A percentile compares a stretch with the other conserved stretches of the same genome.
phyloP scores from a whole-genome alignment of 495 filamentous ascomycete genomes.

The Hypoxylon rickii region DNA sequence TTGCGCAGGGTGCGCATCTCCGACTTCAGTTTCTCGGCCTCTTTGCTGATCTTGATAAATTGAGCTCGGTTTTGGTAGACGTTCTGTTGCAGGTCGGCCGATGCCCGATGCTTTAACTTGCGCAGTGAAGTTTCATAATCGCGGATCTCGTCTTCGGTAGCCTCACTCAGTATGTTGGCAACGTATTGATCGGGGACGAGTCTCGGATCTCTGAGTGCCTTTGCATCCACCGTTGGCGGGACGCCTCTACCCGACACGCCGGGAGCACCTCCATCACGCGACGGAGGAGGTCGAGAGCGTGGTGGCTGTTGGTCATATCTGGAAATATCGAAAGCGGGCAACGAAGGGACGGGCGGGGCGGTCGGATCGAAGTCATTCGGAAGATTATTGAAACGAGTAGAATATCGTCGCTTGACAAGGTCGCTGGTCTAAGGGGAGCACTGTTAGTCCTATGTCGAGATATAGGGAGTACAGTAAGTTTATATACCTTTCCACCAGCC shows the following conservation, averaged over 20 bases:
- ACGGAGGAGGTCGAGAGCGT: conserved; percentile 49
- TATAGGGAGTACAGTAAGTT: not conserved
- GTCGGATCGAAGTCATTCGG: conserved; percentile 68
- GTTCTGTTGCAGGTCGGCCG: conserved; percentile 90
- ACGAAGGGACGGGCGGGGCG: conserved; percentile 66
- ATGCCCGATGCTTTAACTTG: conserved; percentile 80
- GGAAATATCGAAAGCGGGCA: conserved; percentile 60
- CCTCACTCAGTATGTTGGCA: conserved; percentile 77
- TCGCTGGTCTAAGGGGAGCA: conserved; percentile 67
- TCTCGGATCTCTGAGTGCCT: conserved; percentile 78
- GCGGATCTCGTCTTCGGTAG: conserved; percentile 90
- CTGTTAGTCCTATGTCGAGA: not conserved
- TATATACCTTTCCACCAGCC: conserved; percentile 46
- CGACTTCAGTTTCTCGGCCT: conserved; percentile 94
- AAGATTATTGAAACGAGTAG: conserved; percentile 80
- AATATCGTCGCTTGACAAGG: conserved; percentile 92
- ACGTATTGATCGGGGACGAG: conserved; percentile 81
- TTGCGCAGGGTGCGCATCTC: conserved; percentile 91
- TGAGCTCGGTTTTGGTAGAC: conserved; percentile 97
- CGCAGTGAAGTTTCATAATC: conserved; percentile 77
- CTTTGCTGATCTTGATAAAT: conserved; percentile 98
- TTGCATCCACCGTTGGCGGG: conserved; percentile 64
- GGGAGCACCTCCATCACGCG: conserved; percentile 49
- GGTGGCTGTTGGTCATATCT: conserved; percentile 53
- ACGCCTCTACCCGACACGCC: conserved; percentile 24